A percentile compares a stretch with the other conserved stretches of the same genome.
These are phyloP conservation scores for Eutrema japonicum DNA, from an alignment of 345 rosid genomes.

Conservation along the genomic window DNA sequence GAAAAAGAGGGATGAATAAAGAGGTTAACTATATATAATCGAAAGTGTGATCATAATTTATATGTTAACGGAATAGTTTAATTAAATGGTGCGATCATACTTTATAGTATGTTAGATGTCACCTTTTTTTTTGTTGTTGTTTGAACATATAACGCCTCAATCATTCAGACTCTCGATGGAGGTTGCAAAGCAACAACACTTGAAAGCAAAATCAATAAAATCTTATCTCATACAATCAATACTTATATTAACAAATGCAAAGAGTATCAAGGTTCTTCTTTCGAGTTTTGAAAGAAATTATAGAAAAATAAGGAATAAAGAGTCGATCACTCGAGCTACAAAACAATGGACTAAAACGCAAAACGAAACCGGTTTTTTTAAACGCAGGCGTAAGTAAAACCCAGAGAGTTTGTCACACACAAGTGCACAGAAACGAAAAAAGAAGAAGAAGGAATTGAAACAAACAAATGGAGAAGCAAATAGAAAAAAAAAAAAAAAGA, in stretches of 20 bases:
- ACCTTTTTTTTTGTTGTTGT: too few species aligned
- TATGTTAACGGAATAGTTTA: too few species aligned
- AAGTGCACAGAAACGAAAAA: constrained; percentile 31
- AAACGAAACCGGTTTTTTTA: constrained; percentile 36
- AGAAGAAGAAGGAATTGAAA: constrained; percentile 32
- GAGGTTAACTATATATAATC: too few species aligned
- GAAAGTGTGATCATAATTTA: not conserved
- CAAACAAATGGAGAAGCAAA: constrained; percentile 46
- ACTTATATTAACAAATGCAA: constrained; percentile 45
- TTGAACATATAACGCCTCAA: not conserved
- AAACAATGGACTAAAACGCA: constrained; percentile 44
- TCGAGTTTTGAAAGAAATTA: constrained; percentile 30
- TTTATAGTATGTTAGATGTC: too few species aligned
- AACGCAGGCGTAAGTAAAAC: constrained; percentile 44
- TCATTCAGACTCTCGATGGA: not conserved
- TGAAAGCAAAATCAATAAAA: not conserved
- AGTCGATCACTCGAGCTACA: constrained; percentile 49
- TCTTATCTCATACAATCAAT: constrained; percentile 40
- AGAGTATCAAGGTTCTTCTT: constrained; percentile 34
- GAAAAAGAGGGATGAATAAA: too few species aligned
- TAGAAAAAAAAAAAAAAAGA: constrained; percentile 18
- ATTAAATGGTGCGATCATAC: not conserved
- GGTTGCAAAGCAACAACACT: not conserved
- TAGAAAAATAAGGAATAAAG: constrained; percentile 35
- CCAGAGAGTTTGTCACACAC: constrained; percentile 45